These are phyloP conservation scores for Coemansia sp. DNA, from an alignment of 192 early-diverging fungal species.

Conservation along the genomic window DNA sequence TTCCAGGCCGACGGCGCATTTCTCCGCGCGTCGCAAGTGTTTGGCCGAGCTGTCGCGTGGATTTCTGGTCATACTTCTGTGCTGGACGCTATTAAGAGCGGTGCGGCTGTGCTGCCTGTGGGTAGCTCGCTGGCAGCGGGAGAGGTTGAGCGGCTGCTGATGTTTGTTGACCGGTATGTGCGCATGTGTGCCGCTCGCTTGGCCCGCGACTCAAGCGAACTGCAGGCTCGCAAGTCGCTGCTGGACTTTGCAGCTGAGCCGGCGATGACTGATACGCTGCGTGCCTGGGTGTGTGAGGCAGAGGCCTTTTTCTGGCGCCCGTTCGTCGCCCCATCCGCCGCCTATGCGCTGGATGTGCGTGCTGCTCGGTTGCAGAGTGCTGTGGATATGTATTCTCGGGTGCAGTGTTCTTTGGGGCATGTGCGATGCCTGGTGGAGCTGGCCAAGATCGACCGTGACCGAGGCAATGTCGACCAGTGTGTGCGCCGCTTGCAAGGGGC, in stretches of 20 bases:
- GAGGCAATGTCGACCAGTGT: conserved; percentile 1
- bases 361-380: conserved; percentile 20
- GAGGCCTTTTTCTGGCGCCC: conserved; percentile 41
- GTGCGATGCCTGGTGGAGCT: conserved; percentile 37
- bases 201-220: conserved; percentile 18
- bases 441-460: conserved; percentile 40
- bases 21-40: conserved; percentile 15
- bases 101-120: conserved; percentile 19
- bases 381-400: conserved; percentile 10
- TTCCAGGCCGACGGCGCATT: conserved; percentile 29
- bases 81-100: neutral
- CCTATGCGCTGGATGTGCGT: conserved; percentile 4
- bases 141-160: conserved; percentile 14
- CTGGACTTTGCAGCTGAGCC: conserved; percentile 6
- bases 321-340: conserved; percentile 12
- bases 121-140: conserved; percentile 20
- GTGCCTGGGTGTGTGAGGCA: conserved; percentile 46
- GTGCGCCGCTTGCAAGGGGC: conserved; percentile 16
- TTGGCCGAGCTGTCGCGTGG: conserved; percentile 33
- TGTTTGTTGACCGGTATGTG: conserved; percentile 47
- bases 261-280: neutral
- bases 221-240: neutral
- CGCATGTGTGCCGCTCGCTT: conserved; percentile 48
- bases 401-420: conserved; percentile 12
- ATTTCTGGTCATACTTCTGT: neutral